phyloP scores from a whole-genome alignment of 495 filamentous ascomycete genomes.

The Letharia columbiana region DNA sequence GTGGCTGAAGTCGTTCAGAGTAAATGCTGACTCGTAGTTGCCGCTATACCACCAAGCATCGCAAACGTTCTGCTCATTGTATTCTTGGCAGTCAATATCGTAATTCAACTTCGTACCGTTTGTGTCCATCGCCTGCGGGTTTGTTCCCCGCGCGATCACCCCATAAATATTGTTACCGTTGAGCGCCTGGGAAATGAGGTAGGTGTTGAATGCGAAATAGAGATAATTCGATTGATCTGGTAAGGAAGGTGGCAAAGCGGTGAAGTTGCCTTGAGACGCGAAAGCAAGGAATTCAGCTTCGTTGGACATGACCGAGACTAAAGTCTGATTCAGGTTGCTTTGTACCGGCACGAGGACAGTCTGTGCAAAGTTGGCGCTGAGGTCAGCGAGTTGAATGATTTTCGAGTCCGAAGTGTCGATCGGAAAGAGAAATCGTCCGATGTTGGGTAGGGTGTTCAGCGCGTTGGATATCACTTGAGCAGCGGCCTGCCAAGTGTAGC shows the following conservation, averaged over 20 bases:
- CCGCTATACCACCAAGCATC: constrained; percentile 19
- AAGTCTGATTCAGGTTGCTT: constrained; percentile 11
- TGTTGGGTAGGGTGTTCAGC: constrained; percentile 10
- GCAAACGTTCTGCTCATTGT: constrained; percentile 14
- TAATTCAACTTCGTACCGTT: constrained; percentile 10
- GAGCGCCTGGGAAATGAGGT: constrained; percentile 13
- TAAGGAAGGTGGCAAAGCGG: neutral
- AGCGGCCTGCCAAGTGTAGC: constrained; percentile 9
- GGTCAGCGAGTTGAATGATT: constrained; percentile 9
- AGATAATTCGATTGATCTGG: constrained; percentile 7
- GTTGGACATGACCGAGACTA: constrained; percentile 11
- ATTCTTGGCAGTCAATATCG: constrained; percentile 5
- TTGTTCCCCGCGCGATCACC: constrained; percentile 13
- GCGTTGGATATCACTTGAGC: constrained; percentile 15
- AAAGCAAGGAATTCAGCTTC: constrained; percentile 17
- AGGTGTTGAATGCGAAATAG: constrained; percentile 18
- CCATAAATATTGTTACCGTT: constrained; percentile 8
- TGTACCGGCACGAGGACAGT: constrained; percentile 6
- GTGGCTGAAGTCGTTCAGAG: constrained; percentile 9
- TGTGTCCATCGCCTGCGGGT: constrained; percentile 8
- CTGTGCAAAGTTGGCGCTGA: constrained; percentile 11
- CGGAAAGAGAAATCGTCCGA: constrained; percentile 17
- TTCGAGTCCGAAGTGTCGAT: constrained; percentile 1
- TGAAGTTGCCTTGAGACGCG: constrained; percentile 14
- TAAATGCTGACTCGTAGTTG: constrained; percentile 14